Conservation (phyloP, 2,329 filamentous ascomycete genomes). For the Alternaria metachromatica region DNA sequence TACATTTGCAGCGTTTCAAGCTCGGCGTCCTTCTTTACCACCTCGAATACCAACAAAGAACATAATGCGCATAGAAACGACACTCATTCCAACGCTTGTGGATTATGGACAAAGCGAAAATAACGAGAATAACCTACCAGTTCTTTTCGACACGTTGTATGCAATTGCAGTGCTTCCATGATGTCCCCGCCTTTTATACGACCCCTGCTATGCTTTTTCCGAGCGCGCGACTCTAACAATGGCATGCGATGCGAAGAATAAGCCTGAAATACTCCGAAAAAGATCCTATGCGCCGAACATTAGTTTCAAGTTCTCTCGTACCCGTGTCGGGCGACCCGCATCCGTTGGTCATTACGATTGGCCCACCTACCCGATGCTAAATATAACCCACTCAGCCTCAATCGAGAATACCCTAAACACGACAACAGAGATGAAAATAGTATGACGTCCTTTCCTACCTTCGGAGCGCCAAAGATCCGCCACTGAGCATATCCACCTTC, state of each 20-base stretch:
- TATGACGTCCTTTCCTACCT: background rate
- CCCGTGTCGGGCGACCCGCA: constrained; percentile 4
- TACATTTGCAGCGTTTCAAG: background rate
- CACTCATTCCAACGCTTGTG: background rate
- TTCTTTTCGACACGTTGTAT: background rate
- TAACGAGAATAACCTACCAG: background rate
- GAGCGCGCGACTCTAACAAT: background rate
- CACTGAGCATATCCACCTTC: background rate
- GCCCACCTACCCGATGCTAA: constrained; percentile 19
- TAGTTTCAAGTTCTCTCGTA: constrained; percentile 3
- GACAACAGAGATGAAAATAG: constrained; percentile 3
- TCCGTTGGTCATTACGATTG: constrained; percentile 13
- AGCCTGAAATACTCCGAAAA: background rate
- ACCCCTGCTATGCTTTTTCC: background rate
- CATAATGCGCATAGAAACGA: background rate
- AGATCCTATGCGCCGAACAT: background rate
- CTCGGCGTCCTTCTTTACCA: background rate
- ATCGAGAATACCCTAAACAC: constrained; percentile 11
- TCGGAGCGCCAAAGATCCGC: background rate
- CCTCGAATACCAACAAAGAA: background rate
- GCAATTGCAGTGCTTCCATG: background rate
- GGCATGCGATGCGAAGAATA: background rate
- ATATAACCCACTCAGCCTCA: constrained; percentile 30
- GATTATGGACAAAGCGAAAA: background rate
- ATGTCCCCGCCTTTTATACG: background rate